Evolutionary conservation across 352 stramenopile genomes (phyloP), one percentile per base, ranked within the genome.

Genomic region (Phytophthora europaea): DNA sequence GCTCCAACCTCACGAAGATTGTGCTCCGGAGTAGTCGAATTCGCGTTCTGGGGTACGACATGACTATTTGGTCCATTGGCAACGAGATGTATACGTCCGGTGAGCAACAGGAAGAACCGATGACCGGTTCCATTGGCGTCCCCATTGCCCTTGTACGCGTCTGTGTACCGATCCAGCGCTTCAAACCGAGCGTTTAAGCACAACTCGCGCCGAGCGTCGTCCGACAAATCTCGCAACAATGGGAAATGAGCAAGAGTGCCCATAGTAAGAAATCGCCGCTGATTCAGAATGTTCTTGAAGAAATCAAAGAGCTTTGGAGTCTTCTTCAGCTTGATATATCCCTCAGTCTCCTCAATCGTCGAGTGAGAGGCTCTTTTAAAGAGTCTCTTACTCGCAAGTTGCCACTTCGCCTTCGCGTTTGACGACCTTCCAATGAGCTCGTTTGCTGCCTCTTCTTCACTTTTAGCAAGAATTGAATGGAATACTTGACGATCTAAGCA

Each of bases 281-380:
- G 85, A 52, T 92, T 91, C 4, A 92, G 51, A 12, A 92, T 86
- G 57, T 91, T 92, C 50, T 85, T 80, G 67, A 91, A 90, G 8
- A 92, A 70, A 16, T 90, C 71, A 22, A 91, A 88, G 18, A 92
- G 74, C 50, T 85, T 90, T 13, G 81, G 80, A 5, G 68, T 73
- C 38, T 83, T 87, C 9, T 57, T 78, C 9, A 20, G 20, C 7
- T 28, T 53, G 12, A 54, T 22, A 2, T 20, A 63, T 20, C 43
- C 28, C 33, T 57, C 54, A 52, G 52, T 38, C 3, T 67, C 53
- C 47, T 78, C 55, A 52, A 67, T 20, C n/a, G 28, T 43, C 23
- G 59, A 36, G 23, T 64, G 62, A 72, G 66, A 67, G 0, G 53
- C 51, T 52, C 56, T 15, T 43, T 74, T 72, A 22, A 75, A 60